These are phyloP conservation scores for Trametes meyenii DNA, from an alignment of 768 basidiomycete genomes.

Conservation along the genomic window DNA sequence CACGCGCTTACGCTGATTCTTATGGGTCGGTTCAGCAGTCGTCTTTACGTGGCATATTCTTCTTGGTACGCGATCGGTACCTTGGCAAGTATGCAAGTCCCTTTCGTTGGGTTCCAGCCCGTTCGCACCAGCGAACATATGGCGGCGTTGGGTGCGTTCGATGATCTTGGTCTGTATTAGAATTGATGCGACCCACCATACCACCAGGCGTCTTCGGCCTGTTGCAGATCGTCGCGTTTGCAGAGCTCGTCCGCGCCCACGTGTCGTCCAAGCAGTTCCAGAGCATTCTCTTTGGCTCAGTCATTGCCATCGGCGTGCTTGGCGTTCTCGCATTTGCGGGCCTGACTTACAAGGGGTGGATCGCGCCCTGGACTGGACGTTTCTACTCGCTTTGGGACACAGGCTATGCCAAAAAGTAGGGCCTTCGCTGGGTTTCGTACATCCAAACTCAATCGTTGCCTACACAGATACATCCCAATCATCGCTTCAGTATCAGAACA, in stretches of 20 bases:
- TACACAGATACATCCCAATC: conserved; percentile 84
- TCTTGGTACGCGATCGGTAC: conserved; percentile 99
- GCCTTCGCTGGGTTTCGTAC: conserved; percentile 19
- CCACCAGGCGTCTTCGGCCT: conserved; percentile 87
- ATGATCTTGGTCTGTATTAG: not conserved
- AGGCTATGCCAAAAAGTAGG: conserved; percentile 94
- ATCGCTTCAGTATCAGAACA: conserved; percentile 99
- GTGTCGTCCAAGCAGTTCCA: conserved; percentile 93
- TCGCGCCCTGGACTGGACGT: conserved; percentile 99
- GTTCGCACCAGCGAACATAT: conserved; percentile 97
- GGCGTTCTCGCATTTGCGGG: conserved; percentile 74
- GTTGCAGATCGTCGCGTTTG: conserved; percentile 93
- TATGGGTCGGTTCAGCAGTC: conserved; percentile 93
- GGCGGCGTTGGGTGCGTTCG: conserved; percentile 83
- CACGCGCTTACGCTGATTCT: conserved; percentile 93
- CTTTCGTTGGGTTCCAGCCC: conserved; percentile 99
- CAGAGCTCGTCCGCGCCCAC: conserved; percentile 85
- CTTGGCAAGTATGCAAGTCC: conserved; percentile 97
- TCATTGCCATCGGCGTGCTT: conserved; percentile 69
- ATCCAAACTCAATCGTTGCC: conserved; percentile 8
- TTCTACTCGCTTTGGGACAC: conserved; percentile 99
- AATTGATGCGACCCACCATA: not conserved
- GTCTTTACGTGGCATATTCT: conserved; percentile 93
- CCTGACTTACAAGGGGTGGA: conserved; percentile 91
- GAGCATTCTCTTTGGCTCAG: conserved; percentile 67